A percentile compares a stretch with the other conserved stretches of the same genome.
Evolutionary conservation across 2,329 filamentous ascomycete species (phyloP).

Genomic region (Neofusicoccum ribis): DNA sequence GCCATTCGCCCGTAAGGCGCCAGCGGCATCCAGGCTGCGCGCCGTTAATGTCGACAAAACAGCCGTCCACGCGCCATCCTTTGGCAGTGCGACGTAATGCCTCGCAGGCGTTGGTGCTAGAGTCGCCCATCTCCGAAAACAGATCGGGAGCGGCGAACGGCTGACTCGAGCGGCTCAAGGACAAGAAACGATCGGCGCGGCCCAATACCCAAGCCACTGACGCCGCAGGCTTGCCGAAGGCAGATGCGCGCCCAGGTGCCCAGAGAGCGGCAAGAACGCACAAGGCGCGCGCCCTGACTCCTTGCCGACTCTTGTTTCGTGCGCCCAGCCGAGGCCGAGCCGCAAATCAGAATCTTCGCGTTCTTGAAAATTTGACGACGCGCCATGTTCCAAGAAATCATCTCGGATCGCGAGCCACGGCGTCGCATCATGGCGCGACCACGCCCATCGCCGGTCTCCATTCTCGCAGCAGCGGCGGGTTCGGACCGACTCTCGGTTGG

Average conservation of each 20-base stretch:
- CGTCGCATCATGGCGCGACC: slow-evolving; percentile 7
- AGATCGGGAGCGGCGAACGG: slow-evolving; percentile 2
- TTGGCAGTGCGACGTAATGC: slow-evolving; percentile 8
- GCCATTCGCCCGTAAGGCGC: background rate
- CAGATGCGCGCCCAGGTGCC: background rate
- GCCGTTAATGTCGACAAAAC: background rate
- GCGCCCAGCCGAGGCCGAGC: background rate
- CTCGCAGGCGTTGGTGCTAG: background rate
- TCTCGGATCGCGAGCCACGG: background rate
- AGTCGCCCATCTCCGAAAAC: slow-evolving; percentile 11
- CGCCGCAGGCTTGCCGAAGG: background rate
- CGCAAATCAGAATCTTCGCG: slow-evolving; percentile 2
- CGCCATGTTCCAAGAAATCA: background rate
- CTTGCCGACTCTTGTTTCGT: background rate
- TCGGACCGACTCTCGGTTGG: slow-evolving; percentile 2
- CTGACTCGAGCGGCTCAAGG: slow-evolving; percentile 1
- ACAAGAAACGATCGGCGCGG: slow-evolving; percentile 11
- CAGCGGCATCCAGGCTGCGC: background rate
- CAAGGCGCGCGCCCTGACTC: background rate
- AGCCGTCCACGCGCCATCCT: background rate
- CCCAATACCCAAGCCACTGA: slow-evolving; percentile 16
- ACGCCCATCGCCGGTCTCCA: background rate
- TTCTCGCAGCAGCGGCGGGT: background rate
- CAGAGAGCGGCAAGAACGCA: slow-evolving; percentile 1
- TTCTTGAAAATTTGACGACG: background rate